These are phyloP conservation scores for Pleodorina starrii DNA, from an alignment of 139 green algal genomes.

Conservation along the genomic window DNA sequence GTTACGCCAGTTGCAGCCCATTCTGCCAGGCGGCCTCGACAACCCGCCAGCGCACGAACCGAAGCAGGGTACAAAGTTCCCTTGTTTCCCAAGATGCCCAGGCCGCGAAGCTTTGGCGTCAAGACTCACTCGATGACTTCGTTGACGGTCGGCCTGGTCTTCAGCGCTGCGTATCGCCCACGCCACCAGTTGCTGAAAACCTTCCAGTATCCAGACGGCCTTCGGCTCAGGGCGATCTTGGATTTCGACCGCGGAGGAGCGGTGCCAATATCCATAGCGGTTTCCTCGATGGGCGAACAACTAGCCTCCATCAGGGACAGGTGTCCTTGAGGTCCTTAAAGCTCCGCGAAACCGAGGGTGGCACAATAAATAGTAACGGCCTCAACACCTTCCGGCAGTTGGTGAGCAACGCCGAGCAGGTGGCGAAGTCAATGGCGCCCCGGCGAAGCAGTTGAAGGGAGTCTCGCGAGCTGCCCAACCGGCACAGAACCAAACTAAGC, in stretches of 20 bases:
- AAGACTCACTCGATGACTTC: slow-evolving; percentile 50
- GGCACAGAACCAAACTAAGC: no score
- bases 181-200: slow-evolving; percentile 35
- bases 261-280: slow-evolving; percentile 4
- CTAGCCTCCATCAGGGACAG: slow-evolving; percentile 14
- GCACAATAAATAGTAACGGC: no score
- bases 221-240: neutral
- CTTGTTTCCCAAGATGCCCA: neutral
- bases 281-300: slow-evolving; percentile 20
- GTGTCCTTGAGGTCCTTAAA: slow-evolving; percentile 6
- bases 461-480: no score
- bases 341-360: no score
- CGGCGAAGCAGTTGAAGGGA: no score
- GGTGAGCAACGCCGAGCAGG: no score
- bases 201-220: slow-evolving; percentile 37
- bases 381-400: no score
- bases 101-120: neutral
- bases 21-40: neutral
- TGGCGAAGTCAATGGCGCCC: no score
- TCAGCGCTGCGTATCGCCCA: neutral
- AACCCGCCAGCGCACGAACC: neutral
- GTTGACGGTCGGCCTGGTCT: slow-evolving; percentile 12
- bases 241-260: neutral
- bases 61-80: neutral
- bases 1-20: neutral